A percentile compares a stretch with the other conserved stretches of the same genome.
Evolutionary conservation across 345 rosid species (phyloP).

Genomic region (Ceriops zippeliana): DNA sequence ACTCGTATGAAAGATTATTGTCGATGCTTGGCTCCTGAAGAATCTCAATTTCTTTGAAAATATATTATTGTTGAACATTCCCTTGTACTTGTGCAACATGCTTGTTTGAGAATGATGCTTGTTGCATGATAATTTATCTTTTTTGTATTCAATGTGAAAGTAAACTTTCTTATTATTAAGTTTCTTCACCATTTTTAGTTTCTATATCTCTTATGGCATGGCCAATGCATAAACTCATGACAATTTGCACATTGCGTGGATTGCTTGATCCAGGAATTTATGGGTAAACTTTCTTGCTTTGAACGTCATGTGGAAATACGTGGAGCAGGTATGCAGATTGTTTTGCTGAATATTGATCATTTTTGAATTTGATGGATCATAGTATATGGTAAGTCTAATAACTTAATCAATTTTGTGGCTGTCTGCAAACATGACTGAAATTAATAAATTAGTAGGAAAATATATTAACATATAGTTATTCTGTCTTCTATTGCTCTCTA

Average conservation of each 20-base stretch:
- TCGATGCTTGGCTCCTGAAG: no score
- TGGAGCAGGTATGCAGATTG: slow-evolving; percentile 64
- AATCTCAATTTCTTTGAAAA: no score
- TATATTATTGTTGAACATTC: no score
- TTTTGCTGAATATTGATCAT: not conserved
- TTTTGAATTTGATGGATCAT: not conserved
- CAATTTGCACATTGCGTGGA: slow-evolving; percentile 2
- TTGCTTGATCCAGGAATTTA: slow-evolving; percentile 68
- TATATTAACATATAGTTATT: no score
- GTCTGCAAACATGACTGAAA: no score
- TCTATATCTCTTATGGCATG: not conserved
- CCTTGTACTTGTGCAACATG: no score
- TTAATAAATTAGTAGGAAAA: no score
- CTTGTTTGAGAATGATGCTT: no score
- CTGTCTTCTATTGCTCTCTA: no score
- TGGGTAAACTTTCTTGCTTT: slow-evolving; percentile 95
- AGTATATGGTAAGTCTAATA: no score
- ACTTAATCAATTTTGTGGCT: no score
- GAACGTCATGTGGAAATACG: slow-evolving; percentile 99
- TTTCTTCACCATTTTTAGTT: not conserved
- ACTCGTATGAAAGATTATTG: no score
- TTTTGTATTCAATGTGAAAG: not conserved
- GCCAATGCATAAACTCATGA: slow-evolving; percentile 4
- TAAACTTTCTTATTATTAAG: not conserved
- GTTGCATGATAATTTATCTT: not conserved